A percentile compares a stretch with the other conserved stretches of the same genome.
Conservation (phyloP, 768 basidiomycete species). For the Crucibulum laeve region DNA sequence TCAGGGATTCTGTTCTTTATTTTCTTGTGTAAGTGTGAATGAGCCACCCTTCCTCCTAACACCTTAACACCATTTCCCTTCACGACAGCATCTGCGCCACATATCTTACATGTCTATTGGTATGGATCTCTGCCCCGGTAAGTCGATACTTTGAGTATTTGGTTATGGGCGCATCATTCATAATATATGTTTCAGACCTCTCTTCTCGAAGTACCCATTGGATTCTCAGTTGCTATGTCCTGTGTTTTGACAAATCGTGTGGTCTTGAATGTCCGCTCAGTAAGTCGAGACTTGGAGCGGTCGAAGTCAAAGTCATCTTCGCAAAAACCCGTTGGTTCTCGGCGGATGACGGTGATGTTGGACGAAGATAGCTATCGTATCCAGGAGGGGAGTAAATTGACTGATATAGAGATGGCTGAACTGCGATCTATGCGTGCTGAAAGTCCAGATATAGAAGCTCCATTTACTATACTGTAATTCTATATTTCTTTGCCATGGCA, state of each 20-base stretch:
- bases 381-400: constrained; percentile 7
- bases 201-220: constrained; percentile 50
- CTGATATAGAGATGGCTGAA: constrained; percentile 19
- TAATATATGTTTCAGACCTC: constrained; percentile 18
- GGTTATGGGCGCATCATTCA: not conserved
- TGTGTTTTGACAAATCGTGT: constrained; percentile 56
- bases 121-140: constrained; percentile 33
- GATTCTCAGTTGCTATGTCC: constrained; percentile 54
- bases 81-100: constrained; percentile 47
- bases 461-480: constrained; percentile 5
- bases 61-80: not conserved
- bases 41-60: not conserved
- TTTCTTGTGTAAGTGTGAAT: constrained; percentile 46
- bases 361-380: not conserved
- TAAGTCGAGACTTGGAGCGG: constrained; percentile 23
- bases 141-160: constrained; percentile 11
- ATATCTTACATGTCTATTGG: constrained; percentile 45
- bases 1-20: constrained; percentile 54
- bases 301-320: not conserved
- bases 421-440: constrained; percentile 17
- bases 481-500: too few species aligned
- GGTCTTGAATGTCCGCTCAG: constrained; percentile 48
- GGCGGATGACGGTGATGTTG: not conserved
- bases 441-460: not conserved
- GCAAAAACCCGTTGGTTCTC: not conserved